Conservation (phyloP, 441 rosid species). For the Populus tomentosa region DNA sequence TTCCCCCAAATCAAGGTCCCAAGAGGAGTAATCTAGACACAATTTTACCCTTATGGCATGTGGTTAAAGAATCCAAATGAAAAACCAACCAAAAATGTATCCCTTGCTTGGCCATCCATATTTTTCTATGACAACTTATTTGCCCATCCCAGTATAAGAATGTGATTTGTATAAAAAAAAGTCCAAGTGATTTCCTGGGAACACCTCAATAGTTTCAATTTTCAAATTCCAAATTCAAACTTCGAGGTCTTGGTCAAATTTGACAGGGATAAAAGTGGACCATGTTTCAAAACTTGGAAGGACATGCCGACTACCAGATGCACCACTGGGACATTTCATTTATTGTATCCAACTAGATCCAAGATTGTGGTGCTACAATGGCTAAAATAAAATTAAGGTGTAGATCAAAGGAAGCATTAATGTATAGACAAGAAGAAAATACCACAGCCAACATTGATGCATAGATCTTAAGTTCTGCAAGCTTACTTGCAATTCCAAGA, state of each 20-base stretch:
- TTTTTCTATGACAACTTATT: neutral
- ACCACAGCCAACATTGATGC: neutral
- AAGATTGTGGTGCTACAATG: neutral
- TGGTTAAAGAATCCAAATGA: neutral
- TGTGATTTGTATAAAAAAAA: too few species aligned
- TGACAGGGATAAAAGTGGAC: neutral
- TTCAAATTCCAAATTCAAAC: neutral
- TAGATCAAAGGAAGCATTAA: neutral
- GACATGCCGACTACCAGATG: neutral
- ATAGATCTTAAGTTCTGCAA: neutral
- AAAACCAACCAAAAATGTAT: neutral
- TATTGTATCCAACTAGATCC: neutral
- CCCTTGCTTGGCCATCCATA: neutral
- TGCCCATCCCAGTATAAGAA: neutral
- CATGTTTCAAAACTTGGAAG: neutral
- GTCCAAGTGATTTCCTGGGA: neutral
- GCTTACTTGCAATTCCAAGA: conserved; percentile 81
- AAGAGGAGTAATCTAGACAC: neutral
- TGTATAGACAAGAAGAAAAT: neutral
- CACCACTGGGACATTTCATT: neutral
- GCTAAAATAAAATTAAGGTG: neutral
- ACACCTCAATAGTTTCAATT: neutral
- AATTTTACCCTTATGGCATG: neutral
- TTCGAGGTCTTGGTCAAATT: neutral
- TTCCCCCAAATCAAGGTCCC: neutral